These are phyloP conservation scores for Flaveria trinervia DNA, from an alignment of 129 eudicot species.

Conservation along the genomic window DNA sequence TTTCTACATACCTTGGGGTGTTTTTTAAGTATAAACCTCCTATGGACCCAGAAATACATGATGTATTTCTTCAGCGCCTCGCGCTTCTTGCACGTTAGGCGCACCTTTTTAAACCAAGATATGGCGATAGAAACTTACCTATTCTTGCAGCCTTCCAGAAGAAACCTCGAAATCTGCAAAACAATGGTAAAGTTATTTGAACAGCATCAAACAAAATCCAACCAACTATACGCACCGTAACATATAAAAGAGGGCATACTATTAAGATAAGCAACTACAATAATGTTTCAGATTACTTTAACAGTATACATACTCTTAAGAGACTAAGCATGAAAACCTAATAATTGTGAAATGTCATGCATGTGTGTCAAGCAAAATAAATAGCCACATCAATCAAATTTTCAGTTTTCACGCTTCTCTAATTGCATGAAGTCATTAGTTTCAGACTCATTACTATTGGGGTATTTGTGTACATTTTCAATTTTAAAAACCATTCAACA, in stretches of 20 bases:
- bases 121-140: conserved; percentile 35
- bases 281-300: neutral
- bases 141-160: conserved; percentile 93
- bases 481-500: neutral
- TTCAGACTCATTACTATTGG: neutral
- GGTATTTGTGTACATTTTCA: neutral
- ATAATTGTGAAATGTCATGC: neutral
- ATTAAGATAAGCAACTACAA: conserved; percentile 3
- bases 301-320: neutral
- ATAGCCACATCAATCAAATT: neutral
- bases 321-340: conserved; percentile 4
- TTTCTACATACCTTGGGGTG: too few relatives aligned
- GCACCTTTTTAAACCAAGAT: too few relatives aligned
- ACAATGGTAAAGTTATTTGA: conserved; percentile 1
- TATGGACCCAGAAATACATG: too few relatives aligned
- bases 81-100: too few relatives aligned
- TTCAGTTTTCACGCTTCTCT: neutral
- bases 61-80: too few relatives aligned
- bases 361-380: conserved; percentile 13
- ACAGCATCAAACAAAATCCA: conserved; percentile 13
- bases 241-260: conserved; percentile 2
- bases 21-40: too few relatives aligned
- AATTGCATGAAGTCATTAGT: neutral
- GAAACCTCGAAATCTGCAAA: conserved; percentile 84
- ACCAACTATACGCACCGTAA: neutral